phyloP scores from a whole-genome alignment of 2,329 filamentous ascomycete species.

The Talaromyces sp. region DNA sequence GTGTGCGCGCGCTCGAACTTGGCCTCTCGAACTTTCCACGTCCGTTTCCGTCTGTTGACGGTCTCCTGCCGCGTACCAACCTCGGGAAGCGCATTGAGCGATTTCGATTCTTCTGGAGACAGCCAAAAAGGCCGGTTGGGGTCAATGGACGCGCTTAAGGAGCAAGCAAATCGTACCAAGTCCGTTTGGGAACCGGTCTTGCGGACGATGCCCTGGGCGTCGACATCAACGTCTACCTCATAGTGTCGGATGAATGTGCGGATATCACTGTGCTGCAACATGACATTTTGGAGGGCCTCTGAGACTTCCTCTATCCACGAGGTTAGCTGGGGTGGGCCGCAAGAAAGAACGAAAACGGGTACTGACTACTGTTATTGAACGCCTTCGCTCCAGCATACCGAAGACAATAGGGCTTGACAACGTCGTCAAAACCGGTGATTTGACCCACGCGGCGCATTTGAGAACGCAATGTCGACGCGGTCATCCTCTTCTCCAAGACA shows the following conservation, averaged over 20 bases:
- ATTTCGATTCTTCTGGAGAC: conserved; percentile 18
- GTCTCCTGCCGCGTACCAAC: conserved; percentile 17
- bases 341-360: background rate
- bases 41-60: conserved; percentile 16
- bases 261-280: conserved; percentile 22
- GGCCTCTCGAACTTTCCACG: conserved; percentile 14
- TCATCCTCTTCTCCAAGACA: conserved; percentile 22
- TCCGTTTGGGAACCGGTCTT: conserved; percentile 19
- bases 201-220: conserved; percentile 22
- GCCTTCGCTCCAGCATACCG: conserved; percentile 32
- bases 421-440: conserved; percentile 29
- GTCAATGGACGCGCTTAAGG: conserved; percentile 23
- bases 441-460: conserved; percentile 25
- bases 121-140: conserved; percentile 20
- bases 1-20: conserved; percentile 14
- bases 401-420: conserved; percentile 30
- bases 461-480: conserved; percentile 19
- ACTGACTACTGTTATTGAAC: conserved; percentile 36
- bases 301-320: conserved; percentile 15
- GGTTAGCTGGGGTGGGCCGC: background rate
- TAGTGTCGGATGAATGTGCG: conserved; percentile 25
- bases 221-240: conserved; percentile 21
- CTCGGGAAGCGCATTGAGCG: conserved; percentile 19
- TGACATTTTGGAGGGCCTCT: conserved; percentile 19
- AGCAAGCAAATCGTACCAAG: conserved; percentile 22